Conservation (phyloP, 768 basidiomycete genomes). For the Psilocybe cubensis region DNA sequence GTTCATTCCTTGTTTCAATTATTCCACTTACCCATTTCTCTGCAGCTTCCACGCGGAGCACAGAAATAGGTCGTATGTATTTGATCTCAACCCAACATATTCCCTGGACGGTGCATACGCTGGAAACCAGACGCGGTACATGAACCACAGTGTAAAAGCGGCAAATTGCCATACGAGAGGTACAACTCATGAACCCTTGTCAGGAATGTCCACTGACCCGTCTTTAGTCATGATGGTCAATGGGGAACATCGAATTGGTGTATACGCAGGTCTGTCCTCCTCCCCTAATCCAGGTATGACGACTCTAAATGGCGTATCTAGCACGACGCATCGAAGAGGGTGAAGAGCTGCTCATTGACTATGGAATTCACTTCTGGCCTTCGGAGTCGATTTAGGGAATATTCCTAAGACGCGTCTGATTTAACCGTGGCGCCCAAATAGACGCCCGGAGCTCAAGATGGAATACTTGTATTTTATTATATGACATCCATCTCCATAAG, state of each 20-base stretch:
- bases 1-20: too few species aligned
- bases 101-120: constrained; percentile 57
- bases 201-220: too few species aligned
- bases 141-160: constrained; percentile 54
- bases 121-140: constrained; percentile 70
- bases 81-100: constrained; percentile 48
- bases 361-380: constrained; percentile 55
- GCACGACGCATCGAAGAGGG: constrained; percentile 41
- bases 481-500: too few species aligned
- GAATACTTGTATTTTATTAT: too few species aligned
- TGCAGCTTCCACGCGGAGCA: constrained; percentile 45
- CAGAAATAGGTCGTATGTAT: constrained; percentile 63
- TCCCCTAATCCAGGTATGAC: background rate
- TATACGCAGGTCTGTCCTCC: constrained; percentile 50
- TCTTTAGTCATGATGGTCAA: constrained; percentile 58
- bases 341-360: constrained; percentile 60
- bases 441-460: too few species aligned
- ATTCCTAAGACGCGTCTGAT: too few species aligned
- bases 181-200: constrained; percentile 18
- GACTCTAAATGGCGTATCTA: constrained; percentile 21
- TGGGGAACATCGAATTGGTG: constrained; percentile 68
- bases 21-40: too few species aligned
- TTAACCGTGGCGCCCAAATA: too few species aligned
- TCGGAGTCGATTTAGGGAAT: too few species aligned
- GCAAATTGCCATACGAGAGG: constrained; percentile 51